Conservation (phyloP, 805 yeast genomes). For the Lipomyces orientalis region DNA sequence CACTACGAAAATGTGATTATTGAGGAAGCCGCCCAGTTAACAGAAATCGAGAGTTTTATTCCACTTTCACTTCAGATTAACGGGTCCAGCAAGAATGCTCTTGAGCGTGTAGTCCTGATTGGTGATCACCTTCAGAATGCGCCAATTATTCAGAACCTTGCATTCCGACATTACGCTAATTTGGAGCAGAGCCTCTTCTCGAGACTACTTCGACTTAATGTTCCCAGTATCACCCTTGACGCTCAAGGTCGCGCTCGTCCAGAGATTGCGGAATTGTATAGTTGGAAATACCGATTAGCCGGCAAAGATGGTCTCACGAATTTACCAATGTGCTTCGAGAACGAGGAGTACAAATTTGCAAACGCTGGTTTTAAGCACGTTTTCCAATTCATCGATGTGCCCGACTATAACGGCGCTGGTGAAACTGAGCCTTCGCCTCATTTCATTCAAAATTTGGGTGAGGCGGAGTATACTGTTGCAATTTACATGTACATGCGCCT, state of each 20-base stretch:
- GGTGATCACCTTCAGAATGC: slow-evolving; percentile 47
- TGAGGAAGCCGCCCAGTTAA: slow-evolving; percentile 46
- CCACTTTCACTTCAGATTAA: slow-evolving; percentile 40
- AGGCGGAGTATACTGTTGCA: slow-evolving; percentile 56
- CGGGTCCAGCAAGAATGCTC: not conserved
- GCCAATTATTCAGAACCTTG: slow-evolving; percentile 39
- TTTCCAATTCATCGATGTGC: slow-evolving; percentile 47
- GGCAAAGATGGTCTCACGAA: slow-evolving; percentile 8
- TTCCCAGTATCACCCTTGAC: slow-evolving; percentile 34
- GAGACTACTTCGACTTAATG: slow-evolving; percentile 40
- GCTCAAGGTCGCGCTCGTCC: slow-evolving; percentile 42
- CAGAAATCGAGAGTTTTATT: slow-evolving; percentile 45
- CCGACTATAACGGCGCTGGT: slow-evolving; percentile 42
- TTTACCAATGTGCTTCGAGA: slow-evolving; percentile 20
- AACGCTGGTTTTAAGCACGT: slow-evolving; percentile 49
- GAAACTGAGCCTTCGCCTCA: slow-evolving; percentile 44
- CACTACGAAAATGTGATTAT: slow-evolving; percentile 46
- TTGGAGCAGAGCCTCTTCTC: slow-evolving; percentile 42
- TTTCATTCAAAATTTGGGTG: slow-evolving; percentile 50
- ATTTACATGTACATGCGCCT: slow-evolving; percentile 55
- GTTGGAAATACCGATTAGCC: slow-evolving; percentile 35
- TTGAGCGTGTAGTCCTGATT: slow-evolving; percentile 45
- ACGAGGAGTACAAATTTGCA: slow-evolving; percentile 31
- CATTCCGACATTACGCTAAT: slow-evolving; percentile 28
- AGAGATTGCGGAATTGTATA: slow-evolving; percentile 39